Base-by-base conservation (phyloP, 1,284 basidiomycete species). In the Leccinum subspadiceum region DNA sequence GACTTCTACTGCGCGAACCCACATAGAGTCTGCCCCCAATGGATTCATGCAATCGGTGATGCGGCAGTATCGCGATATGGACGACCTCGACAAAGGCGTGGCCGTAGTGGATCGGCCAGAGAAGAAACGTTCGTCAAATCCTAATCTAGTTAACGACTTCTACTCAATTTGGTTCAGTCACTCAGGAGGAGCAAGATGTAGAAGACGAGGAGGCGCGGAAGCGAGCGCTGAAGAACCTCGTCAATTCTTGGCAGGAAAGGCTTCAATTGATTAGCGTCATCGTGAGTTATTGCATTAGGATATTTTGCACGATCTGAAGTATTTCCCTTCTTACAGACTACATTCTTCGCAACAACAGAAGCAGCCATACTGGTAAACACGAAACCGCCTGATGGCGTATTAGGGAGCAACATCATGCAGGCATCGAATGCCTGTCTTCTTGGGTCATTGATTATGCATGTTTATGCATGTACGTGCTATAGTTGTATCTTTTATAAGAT, bases 291-390 rank as follows among this genome's bases (percentile, higher is more conserved):
- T 22, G 29, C 22, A 15, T 39, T 3, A 2, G 17, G 5, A 55
- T 35, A 20, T 54, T 39, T 2, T 26, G 20, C 12, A 4, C 22
- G n/a, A 9, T 48, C 39, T 63, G 44, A 61, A n/a, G 7, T 13
- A 39, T 44, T 35, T 29, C 17, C n/a, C 29, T 57, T 1, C 17
- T 31, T 59, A 6, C 60, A 86, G 85, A 84, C 84, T 0, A 85
- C 84, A 0, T 86, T 86, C 71, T 85, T 86, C 64, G 85, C 84
- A 6, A 79, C 82, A 0, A 82, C 79, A 13, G 84, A 86, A 68
- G 80, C 81, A 0, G 75, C 73, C 0, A 73, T 84, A 67, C 67
- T 86, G 13, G 77, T 82, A 22, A 79, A 78, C 51, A 74, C 77
- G 2, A 77, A 75, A 3, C 74, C 74, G 13, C 62, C 64, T 9